Evolutionary conservation across 352 stramenopile genomes (phyloP).

Genomic region (Blastocystis hominis): DNA sequence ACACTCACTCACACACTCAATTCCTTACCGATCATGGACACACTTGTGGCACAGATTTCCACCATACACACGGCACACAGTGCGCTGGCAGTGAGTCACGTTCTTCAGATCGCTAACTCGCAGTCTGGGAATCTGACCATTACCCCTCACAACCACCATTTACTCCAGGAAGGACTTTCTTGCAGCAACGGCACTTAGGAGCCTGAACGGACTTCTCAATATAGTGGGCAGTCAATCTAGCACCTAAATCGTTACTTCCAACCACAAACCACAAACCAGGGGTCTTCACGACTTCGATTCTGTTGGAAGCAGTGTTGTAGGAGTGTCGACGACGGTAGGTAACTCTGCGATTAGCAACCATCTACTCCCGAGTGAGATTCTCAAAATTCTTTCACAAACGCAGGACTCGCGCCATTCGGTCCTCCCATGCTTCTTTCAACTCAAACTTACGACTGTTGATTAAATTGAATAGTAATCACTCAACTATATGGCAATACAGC

Average conservation of each 20-base stretch:
- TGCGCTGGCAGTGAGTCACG: slow-evolving; percentile 79
- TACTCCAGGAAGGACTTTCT: slow-evolving; percentile 69
- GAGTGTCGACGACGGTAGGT: slow-evolving; percentile 86
- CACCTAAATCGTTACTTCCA: slow-evolving; percentile 64
- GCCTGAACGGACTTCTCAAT: slow-evolving; percentile 83
- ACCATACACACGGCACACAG: slow-evolving; percentile 88
- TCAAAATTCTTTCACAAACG: neutral
- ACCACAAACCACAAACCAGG: slow-evolving; percentile 71
- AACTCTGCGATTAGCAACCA: slow-evolving; percentile 85
- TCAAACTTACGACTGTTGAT: neutral
- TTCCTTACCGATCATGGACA: slow-evolving; percentile 72
- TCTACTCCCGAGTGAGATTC: slow-evolving; percentile 58
- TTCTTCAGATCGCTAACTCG: slow-evolving; percentile 70
- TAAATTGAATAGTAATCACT: neutral
- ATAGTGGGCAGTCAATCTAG: slow-evolving; percentile 82
- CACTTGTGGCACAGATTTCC: slow-evolving; percentile 81
- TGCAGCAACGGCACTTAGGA: slow-evolving; percentile 90
- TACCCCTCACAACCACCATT: neutral
- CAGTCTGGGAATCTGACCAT: slow-evolving; percentile 45
- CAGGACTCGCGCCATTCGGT: neutral
- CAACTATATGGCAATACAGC: slow-evolving; percentile 18
- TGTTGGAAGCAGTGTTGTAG: slow-evolving; percentile 88
- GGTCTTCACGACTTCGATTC: slow-evolving; percentile 84
- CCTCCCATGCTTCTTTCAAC: neutral
- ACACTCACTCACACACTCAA: neutral